phyloP scores from a whole-genome alignment of 2,329 filamentous ascomycete genomes.

The Blastomyces parvus region DNA sequence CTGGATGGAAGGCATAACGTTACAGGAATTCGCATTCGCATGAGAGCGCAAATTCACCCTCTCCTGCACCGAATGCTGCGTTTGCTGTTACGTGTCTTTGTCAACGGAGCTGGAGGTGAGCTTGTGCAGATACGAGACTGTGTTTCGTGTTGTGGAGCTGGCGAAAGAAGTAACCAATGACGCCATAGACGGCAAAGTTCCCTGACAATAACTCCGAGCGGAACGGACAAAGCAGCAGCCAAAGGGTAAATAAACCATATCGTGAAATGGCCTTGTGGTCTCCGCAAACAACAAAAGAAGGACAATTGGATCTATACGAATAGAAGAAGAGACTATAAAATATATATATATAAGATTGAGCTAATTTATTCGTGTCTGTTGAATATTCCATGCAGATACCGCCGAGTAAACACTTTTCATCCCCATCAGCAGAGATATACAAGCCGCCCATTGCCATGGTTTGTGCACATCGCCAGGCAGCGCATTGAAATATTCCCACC shows the following conservation, averaged over 20 bases:
- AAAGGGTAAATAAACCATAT: too few relatives aligned
- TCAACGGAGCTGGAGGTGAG: not conserved
- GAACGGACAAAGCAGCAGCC: too few relatives aligned
- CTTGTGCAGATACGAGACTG: too few relatives aligned
- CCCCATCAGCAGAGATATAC: slow-evolving; percentile 48
- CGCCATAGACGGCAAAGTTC: too few relatives aligned
- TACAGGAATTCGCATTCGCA: not conserved
- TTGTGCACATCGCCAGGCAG: slow-evolving; percentile 51
- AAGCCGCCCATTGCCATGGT: slow-evolving; percentile 70
- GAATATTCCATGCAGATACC: slow-evolving; percentile 20
- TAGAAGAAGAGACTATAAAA: not conserved
- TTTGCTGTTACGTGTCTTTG: not conserved
- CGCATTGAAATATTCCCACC: slow-evolving; percentile 92
- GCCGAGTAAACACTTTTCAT: slow-evolving; percentile 32
- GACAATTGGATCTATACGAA: not conserved
- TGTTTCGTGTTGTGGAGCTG: not conserved
- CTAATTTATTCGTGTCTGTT: not conserved
- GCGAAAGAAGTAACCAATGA: too few relatives aligned
- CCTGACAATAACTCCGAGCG: too few relatives aligned
- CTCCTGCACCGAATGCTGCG: not conserved
- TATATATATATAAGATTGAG: not conserved
- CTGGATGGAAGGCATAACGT: slow-evolving; percentile 26
- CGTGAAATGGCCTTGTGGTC: too few relatives aligned
- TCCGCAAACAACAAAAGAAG: too few relatives aligned
- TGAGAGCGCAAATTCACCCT: not conserved